Conservation (phyloP, 352 stramenopile species). For the Sclerospora graminicola region DNA sequence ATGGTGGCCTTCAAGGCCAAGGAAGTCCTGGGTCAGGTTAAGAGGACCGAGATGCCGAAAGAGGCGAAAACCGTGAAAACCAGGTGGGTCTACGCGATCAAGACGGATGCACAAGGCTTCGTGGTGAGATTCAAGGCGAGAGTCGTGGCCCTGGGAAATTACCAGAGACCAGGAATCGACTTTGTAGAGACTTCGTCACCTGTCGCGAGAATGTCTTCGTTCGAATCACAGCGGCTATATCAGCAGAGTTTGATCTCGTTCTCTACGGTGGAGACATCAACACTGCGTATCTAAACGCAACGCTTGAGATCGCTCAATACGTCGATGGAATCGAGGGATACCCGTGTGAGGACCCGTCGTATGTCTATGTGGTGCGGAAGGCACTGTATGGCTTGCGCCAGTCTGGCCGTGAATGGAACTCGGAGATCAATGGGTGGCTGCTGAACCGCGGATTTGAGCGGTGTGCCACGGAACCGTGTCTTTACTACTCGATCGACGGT, state of each 20-base stretch:
- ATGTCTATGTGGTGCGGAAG: not conserved
- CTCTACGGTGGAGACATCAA: not conserved
- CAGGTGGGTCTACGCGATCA: not conserved
- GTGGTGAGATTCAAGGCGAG: not conserved
- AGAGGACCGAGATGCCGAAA: not conserved
- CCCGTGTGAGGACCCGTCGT: not conserved
- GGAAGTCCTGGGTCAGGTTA: constrained; percentile 1
- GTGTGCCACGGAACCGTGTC: constrained; percentile 1
- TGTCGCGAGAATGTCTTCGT: not conserved
- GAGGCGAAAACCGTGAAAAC: not conserved
- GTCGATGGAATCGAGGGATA: not conserved
- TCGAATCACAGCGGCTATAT: not conserved
- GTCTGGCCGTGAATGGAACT: constrained; percentile 1
- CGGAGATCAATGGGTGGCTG: not conserved
- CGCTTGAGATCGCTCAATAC: not conserved
- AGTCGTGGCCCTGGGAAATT: not conserved
- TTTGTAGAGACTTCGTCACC: not conserved
- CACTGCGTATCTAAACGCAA: not conserved
- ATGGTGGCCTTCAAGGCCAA: constrained; percentile 1
- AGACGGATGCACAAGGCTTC: not conserved
- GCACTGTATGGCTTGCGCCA: constrained; percentile 6
- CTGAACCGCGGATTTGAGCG: not conserved
- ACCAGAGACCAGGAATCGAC: constrained; percentile 1
- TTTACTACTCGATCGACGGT: constrained; percentile 1
- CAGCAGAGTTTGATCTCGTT: not conserved